Evolutionary conservation across 23 red algal species (phyloP).

Genomic region (Pyropia yezoensis): DNA sequence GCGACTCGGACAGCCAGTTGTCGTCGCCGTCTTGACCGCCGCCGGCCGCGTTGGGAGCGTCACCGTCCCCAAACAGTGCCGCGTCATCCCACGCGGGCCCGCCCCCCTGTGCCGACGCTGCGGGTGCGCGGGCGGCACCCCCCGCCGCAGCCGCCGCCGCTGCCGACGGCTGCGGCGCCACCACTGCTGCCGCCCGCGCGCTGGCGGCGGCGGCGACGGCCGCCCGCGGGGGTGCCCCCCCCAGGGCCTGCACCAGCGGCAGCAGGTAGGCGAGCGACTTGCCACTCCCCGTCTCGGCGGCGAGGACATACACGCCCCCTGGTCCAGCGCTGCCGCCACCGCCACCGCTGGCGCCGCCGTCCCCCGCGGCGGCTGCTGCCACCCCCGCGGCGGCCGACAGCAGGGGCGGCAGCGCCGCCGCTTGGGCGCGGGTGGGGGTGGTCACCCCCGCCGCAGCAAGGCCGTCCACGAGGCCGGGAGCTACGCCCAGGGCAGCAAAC

Average conservation of each 20-base stretch:
- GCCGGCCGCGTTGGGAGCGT: no score
- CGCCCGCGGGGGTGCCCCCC: conserved; percentile 3
- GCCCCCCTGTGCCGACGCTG: no score
- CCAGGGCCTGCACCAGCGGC: conserved; percentile 52
- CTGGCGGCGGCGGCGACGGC: no score
- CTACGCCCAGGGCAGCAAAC: conserved; percentile 27
- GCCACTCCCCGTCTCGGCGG: conserved; percentile 83
- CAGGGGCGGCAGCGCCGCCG: conserved; percentile 34
- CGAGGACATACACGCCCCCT: conserved; percentile 62
- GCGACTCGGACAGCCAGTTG: conserved; percentile 5
- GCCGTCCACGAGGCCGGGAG: neutral
- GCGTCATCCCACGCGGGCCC: no score
- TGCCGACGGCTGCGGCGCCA: no score
- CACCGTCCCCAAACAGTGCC: no score
- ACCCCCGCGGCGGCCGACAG: conserved; percentile 22
- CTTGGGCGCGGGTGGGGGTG: conserved; percentile 37
- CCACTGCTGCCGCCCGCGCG: no score
- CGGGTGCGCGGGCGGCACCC: no score
- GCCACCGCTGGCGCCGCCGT: conserved; percentile 13
- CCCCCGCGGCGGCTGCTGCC: conserved; percentile 5
- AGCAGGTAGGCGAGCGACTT: conserved; percentile 92
- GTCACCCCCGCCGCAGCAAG: conserved; percentile 9
- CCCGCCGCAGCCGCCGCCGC: no score
- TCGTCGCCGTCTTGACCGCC: no score
- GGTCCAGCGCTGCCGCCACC: conserved; percentile 2